Evolutionary conservation across 2,329 filamentous ascomycete genomes (phyloP).

Genomic region (Harringtonia aguacate): DNA sequence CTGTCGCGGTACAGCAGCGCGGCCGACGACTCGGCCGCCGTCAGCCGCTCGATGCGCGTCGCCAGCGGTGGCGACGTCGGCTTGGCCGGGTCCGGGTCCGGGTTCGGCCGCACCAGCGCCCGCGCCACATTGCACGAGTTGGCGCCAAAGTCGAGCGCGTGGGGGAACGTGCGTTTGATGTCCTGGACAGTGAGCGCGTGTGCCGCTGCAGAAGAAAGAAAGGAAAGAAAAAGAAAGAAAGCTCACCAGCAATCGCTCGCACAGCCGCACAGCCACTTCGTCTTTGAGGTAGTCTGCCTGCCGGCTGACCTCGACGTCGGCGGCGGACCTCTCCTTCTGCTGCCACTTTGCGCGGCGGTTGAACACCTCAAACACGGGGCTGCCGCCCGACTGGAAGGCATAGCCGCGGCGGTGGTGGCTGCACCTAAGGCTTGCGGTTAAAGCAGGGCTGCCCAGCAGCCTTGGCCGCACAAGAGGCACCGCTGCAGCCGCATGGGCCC

Average conservation of each 20-base stretch:
- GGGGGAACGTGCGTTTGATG: slow-evolving; percentile 78
- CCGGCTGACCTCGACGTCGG: slow-evolving; percentile 58
- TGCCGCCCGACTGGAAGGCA: slow-evolving; percentile 67
- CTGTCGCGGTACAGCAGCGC: slow-evolving; percentile 72
- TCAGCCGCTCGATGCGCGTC: slow-evolving; percentile 60
- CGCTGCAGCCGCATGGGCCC: slow-evolving; percentile 8
- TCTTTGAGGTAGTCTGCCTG: slow-evolving; percentile 88
- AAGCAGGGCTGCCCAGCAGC: background rate
- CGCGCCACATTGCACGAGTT: slow-evolving; percentile 92
- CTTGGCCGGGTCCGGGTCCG: slow-evolving; percentile 45
- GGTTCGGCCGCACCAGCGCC: slow-evolving; percentile 61
- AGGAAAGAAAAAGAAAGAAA: background rate
- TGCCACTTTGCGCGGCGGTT: slow-evolving; percentile 78
- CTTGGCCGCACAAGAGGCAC: background rate
- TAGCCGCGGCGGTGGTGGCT: too few species aligned
- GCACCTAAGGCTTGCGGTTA: background rate
- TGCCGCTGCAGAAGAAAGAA: background rate
- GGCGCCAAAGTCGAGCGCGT: slow-evolving; percentile 84
- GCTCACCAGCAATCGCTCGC: slow-evolving; percentile 67
- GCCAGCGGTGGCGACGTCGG: slow-evolving; percentile 56
- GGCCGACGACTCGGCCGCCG: slow-evolving; percentile 72
- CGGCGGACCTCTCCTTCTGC: slow-evolving; percentile 79
- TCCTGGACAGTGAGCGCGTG: slow-evolving; percentile 57
- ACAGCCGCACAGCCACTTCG: slow-evolving; percentile 75
- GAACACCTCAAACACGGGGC: slow-evolving; percentile 81